Conservation (phyloP, 768 basidiomycete genomes). For the Psilocybe cyanescens region DNA sequence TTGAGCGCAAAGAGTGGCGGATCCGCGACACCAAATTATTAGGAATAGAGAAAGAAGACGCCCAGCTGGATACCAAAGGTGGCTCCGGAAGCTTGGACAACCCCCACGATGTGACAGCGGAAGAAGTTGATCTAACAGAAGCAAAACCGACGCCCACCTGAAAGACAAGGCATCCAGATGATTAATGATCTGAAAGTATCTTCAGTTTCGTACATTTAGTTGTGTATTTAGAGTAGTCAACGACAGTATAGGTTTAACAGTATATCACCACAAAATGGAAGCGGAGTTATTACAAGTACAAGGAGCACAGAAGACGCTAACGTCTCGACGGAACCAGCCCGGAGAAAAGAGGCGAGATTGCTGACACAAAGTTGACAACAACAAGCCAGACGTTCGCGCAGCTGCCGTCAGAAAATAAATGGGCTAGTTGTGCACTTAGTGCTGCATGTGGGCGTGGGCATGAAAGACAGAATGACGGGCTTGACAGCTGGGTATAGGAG, state of each 20-base stretch:
- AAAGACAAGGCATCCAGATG: too few relatives aligned
- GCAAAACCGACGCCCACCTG: too few relatives aligned
- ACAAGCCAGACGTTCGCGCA: too few relatives aligned
- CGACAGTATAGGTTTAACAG: background rate
- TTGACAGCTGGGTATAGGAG: conserved; percentile 6
- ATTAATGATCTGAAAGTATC: background rate
- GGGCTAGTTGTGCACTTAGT: too few relatives aligned
- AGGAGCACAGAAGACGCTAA: background rate
- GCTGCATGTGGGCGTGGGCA: background rate
- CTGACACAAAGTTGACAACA: too few relatives aligned
- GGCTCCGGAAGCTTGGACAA: background rate
- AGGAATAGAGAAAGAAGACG: background rate
- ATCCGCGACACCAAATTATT: background rate
- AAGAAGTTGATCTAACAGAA: too few relatives aligned
- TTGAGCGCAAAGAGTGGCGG: conserved; percentile 45
- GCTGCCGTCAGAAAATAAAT: too few relatives aligned
- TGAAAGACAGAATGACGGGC: background rate
- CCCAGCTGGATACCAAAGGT: background rate
- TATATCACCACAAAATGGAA: too few relatives aligned
- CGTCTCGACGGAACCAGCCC: conserved; percentile 1
- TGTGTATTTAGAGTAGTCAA: background rate
- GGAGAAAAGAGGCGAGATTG: background rate
- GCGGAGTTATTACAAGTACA: background rate
- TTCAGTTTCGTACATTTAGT: background rate
- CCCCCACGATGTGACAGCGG: background rate